Conservation (phyloP, 192 early-diverging fungal genomes). For the Umbelopsis vinacea region DNA sequence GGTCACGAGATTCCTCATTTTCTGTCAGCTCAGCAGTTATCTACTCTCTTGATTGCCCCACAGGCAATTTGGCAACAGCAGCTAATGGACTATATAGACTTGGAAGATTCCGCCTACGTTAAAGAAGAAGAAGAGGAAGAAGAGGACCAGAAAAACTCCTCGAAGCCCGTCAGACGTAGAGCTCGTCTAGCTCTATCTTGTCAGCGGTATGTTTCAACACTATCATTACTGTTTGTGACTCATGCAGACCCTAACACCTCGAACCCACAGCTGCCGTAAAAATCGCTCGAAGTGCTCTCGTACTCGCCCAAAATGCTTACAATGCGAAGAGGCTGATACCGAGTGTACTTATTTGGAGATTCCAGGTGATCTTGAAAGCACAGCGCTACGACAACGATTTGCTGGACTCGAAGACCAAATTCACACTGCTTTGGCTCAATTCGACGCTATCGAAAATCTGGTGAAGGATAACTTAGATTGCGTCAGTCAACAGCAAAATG, state of each 20-base stretch:
- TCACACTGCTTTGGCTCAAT: conserved; percentile 33
- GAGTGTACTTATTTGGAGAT: conserved; percentile 36
- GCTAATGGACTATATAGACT: background rate
- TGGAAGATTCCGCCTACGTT: background rate
- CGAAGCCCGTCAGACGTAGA: conserved; percentile 14
- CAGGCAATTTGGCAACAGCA: background rate
- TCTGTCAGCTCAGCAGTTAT: no score
- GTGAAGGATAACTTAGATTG: background rate
- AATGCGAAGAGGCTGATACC: conserved; percentile 30
- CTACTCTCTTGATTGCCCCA: no score
- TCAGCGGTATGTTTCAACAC: background rate
- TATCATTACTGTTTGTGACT: background rate
- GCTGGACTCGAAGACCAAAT: conserved; percentile 44
- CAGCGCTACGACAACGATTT: conserved; percentile 40
- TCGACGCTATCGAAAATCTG: conserved; percentile 33
- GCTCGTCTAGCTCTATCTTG: conserved; percentile 18
- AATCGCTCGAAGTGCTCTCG: conserved; percentile 43
- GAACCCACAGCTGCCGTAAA: conserved; percentile 29
- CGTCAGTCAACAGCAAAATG: background rate
- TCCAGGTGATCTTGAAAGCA: conserved; percentile 46
- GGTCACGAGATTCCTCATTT: no score
- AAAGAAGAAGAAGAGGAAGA: conserved; percentile 10
- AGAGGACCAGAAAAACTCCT: background rate
- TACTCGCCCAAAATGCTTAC: conserved; percentile 33
- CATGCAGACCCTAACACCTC: background rate